Evolutionary conservation across 1,284 basidiomycete species (phyloP), one percentile per base, ranked within the genome.

Genomic region (Stereum hirsutum): DNA sequence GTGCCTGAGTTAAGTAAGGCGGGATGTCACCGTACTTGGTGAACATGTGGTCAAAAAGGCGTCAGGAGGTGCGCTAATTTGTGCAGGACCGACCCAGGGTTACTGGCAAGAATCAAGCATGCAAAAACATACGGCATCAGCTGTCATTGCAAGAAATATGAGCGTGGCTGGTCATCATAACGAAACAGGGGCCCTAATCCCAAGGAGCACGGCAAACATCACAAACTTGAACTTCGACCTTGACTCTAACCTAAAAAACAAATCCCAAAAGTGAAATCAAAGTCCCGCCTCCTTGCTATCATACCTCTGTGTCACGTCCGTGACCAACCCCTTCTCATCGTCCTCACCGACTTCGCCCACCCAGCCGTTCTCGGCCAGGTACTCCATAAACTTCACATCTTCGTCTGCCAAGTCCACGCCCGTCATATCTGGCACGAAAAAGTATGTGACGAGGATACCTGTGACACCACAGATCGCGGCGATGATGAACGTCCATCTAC

Each of bases 341-440:
- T 70, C 74, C 46, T 81, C 78, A 14, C 82, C 81, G 15, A 85
- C 65, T 39, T 70, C 62, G 17, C 81, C 81, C 46, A 72, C 59
- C 82, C 82, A 86, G 4, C 81, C 82, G 52, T 82, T 75, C 6
- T 69, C 74, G 2, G 64, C 58, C 19, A 85, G 64, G 54, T 79
- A 86, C 49, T 65, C 55, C 59, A 78, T 61, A 59, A 82, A 86
- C 45, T 69, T 72, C 8, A 61, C 64, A 53, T 85, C 83, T 54
- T 83, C 82, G 5, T 77, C 75, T 2, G 72, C 75, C n/a, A 86
- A 66, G 54, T 86, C 81, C 6, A 75, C 62, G 8, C 75, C 78
- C 32, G 78, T 83, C 73, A 78, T 75, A 50, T 83, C 78, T 8
- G 78, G 78, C 2, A 84, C 70, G 55, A 79, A 84, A 57, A 82